Base-by-base conservation (phyloP, 768 basidiomycete genomes). In the Pleurotus djamor region DNA sequence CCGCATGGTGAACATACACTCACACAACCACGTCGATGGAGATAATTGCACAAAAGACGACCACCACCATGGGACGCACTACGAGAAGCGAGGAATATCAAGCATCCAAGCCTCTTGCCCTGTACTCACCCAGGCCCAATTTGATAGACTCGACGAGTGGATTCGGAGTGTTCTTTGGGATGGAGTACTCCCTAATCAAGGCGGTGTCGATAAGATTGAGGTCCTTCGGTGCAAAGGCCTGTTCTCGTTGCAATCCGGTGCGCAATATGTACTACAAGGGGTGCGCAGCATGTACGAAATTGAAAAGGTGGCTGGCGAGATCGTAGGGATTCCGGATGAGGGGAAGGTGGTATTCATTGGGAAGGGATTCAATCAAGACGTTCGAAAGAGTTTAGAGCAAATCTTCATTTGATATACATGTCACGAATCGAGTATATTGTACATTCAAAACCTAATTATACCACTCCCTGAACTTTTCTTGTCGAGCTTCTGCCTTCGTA, bases 231-330 rank as follows among this genome's bases (percentile, higher is more conserved):
- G 93, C 66, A 98, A 99, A 69, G 96, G 96, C 6, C 77, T 94
- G 16, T 86, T 96, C 63, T 71, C 71, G 14, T 74, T 78, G 8
- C 70, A 78, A 2, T 71, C 74, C 0, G 89, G 89, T 2, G 76
- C 81, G 55, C 78, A 83, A 58, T 82, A 87, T 64, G 84, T 98
- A 56, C 73, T 99, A 48, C 97, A 99, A 68, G 97, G 96, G 2
- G 97, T 99, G 10, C 79, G 92, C 63, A 92, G 78, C 64, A 81
- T 98, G 71, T 99, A 96, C 68, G 96, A 99, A 65, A 82, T 96
- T 12, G 68, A 71, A 0, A 72, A 78, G 52, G 74, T 86, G 43
- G 76, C 66, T n/a, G 72, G 68, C 44, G 70, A 69, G 59, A 74
- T 70, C 6, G 57, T 84, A 28, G 86, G 82, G 1, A 68, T 87